Evolutionary conservation across 306 rosid species (phyloP), one percentile per base, ranked within the genome.

Genomic region (Rosa rugosa): DNA sequence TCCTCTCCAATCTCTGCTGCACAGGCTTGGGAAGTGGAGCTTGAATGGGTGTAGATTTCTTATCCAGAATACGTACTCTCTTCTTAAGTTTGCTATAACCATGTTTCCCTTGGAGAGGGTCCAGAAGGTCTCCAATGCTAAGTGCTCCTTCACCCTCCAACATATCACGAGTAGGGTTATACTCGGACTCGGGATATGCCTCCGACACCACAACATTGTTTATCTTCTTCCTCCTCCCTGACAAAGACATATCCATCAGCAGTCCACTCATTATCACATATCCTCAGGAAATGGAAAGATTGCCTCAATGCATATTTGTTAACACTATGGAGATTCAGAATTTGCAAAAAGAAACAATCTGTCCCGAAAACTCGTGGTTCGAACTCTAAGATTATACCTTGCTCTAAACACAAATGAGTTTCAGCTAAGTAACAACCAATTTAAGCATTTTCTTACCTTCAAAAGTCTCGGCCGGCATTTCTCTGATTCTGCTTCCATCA

Each of bases 181-280:
- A 90, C 83, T 95, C 99, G 1, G 97, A 91, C 84, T 92, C 98
- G 1, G 94, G 97, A 90, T 92, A 90, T 42, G 84, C 92, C 85
- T 92, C 97, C 8, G 93, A 79, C 75, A 87, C 63, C 49, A 87
- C 85, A 82, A 63, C 79, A 75, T 81, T 41, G 62, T 71, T 85
- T n/a, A 50, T 88, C 82, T 75, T 83, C 82, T 79, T 87, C 80
- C 87, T 89, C 86, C 81, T 89, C 77, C 86, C 97, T 91, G 83
- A 74, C 8, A 78, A 60, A 25, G 36, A 79, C 11, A 53, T 44
- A 68, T 45, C 42, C 54, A 23, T 45, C 36, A 40, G 54, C 49
- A 73, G n/a, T 42, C 77, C 51, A 17, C 25, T 5, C 25, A 42
- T 1, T 59, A 3, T 31, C 2, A 31, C 36, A 31, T 1, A 31